A percentile compares a stretch with the other conserved stretches of the same genome.
phyloP scores from a whole-genome alignment of 345 rosid genomes.

The Brassica rapa region DNA sequence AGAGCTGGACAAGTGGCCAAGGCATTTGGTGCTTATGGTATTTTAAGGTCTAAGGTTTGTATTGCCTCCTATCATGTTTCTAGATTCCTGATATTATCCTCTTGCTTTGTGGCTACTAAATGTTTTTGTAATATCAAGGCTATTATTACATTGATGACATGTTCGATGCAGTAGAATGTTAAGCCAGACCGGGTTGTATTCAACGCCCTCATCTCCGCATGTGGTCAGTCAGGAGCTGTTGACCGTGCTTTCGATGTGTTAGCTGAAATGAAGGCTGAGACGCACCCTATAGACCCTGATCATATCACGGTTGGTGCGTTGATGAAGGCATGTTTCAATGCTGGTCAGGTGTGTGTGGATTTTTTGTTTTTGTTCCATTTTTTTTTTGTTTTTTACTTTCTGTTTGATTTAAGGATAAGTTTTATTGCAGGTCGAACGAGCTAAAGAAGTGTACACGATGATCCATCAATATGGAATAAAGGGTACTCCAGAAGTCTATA shows the following conservation, averaged over 20 bases:
- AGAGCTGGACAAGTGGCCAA: constrained; percentile 93
- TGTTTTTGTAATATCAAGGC: constrained; percentile 30
- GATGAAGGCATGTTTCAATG: constrained; percentile 83
- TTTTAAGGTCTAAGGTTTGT: constrained; percentile 91
- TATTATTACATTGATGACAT: constrained; percentile 47
- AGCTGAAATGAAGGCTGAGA: constrained; percentile 87
- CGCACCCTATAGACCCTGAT: constrained; percentile 93
- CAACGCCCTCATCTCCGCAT: constrained; percentile 95
- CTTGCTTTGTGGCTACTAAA: constrained; percentile 8
- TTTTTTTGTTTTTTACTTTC: constrained; percentile 2
- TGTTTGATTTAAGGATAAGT: constrained; percentile 18
- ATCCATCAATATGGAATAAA: constrained; percentile 63
- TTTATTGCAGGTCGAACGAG: constrained; percentile 69
- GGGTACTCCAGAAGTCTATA: constrained; percentile 95
- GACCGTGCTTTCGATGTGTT: constrained; percentile 98
- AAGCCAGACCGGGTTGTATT: constrained; percentile 98
- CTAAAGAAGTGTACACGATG: constrained; percentile 80
- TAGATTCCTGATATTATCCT: neutral
- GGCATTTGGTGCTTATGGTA: constrained; percentile 99
- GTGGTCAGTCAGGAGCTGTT: constrained; percentile 95
- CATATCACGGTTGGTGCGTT: constrained; percentile 87
- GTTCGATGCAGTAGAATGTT: constrained; percentile 90
- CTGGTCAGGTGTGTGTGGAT: constrained; percentile 67
- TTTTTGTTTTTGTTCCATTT: constrained; percentile 17
- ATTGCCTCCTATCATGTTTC: constrained; percentile 11